Conservation (phyloP, 352 stramenopile genomes). For the Thalassiosira hispida region DNA sequence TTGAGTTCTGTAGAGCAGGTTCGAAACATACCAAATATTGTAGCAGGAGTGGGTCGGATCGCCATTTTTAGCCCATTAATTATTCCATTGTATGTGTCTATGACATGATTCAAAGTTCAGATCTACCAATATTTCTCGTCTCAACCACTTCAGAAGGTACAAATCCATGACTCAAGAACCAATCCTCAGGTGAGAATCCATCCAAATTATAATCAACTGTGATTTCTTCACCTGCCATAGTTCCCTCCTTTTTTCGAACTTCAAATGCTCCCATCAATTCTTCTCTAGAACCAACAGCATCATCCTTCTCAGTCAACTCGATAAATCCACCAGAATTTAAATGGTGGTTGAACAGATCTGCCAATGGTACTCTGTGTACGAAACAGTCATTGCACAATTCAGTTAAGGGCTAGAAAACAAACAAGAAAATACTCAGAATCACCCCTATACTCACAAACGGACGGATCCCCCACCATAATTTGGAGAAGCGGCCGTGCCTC, state of each 20-base stretch:
- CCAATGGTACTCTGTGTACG: slow-evolving; percentile 37
- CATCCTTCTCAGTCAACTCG: slow-evolving; percentile 57
- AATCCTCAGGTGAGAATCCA: slow-evolving; percentile 69
- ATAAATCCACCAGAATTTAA: slow-evolving; percentile 57
- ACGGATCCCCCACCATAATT: slow-evolving; percentile 48
- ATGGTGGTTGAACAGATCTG: slow-evolving; percentile 55
- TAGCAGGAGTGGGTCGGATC: too few species aligned
- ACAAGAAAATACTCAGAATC: too few species aligned
- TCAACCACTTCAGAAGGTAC: slow-evolving; percentile 34
- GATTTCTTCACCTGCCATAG: slow-evolving; percentile 49
- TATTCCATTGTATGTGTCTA: too few species aligned
- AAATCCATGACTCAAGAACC: slow-evolving; percentile 73
- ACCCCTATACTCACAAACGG: too few species aligned
- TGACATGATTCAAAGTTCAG: slow-evolving; percentile 17
- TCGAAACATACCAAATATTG: too few species aligned
- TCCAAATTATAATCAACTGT: slow-evolving; percentile 76
- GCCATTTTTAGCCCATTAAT: too few species aligned
- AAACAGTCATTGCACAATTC: too few species aligned
- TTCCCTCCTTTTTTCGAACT: slow-evolving; percentile 52
- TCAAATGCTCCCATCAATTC: slow-evolving; percentile 65
- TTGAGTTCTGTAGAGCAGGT: too few species aligned
- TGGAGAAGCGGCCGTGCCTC: slow-evolving; percentile 59
- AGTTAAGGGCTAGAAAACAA: too few species aligned
- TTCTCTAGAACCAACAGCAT: slow-evolving; percentile 24
- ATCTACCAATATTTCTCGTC: neutral